These are phyloP conservation scores for Leccinum pachyderme DNA, from an alignment of 1,284 basidiomycete species.

Conservation along the genomic window DNA sequence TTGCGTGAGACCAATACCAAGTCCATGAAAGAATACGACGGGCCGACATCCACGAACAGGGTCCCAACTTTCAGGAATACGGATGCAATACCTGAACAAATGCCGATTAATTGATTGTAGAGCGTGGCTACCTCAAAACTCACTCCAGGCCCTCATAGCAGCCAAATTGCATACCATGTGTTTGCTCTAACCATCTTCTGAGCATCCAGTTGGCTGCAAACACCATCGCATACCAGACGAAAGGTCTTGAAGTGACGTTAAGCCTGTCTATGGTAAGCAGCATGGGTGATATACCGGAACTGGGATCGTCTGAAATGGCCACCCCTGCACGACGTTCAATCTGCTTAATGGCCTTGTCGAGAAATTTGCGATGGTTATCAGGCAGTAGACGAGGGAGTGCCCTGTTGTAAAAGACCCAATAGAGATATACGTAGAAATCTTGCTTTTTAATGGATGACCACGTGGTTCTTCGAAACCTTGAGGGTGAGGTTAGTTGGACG, in stretches of 20 bases:
- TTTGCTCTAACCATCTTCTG: conserved; percentile 44
- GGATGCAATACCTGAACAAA: conserved; percentile 64
- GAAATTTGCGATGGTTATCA: conserved; percentile 42
- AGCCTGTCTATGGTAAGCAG: conserved; percentile 81
- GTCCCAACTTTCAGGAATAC: conserved; percentile 67
- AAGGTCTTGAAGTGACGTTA: conserved; percentile 65
- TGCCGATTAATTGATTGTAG: not conserved
- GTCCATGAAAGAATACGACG: conserved; percentile 82
- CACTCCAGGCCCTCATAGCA: conserved; percentile 63
- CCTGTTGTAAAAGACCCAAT: conserved; percentile 80
- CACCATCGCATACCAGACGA: conserved; percentile 69
- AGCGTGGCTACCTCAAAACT: conserved; percentile 24
- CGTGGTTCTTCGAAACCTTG: conserved; percentile 68
- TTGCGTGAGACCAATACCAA: conserved; percentile 78
- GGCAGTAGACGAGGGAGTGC: conserved; percentile 54
- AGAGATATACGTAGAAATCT: conserved; percentile 76
- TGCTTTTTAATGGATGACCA: conserved; percentile 71
- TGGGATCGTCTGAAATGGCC: conserved; percentile 61
- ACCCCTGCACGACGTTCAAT: conserved; percentile 75
- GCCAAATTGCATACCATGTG: conserved; percentile 49
- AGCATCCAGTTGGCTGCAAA: conserved; percentile 52
- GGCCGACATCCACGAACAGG: conserved; percentile 57
- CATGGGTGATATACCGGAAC: conserved; percentile 56
- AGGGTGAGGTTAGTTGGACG: conserved; percentile 7
- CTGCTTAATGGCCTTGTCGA: conserved; percentile 60